Conservation (phyloP, 1,139 yeast genomes). For the Zygotorulaspora mrakii region DNA sequence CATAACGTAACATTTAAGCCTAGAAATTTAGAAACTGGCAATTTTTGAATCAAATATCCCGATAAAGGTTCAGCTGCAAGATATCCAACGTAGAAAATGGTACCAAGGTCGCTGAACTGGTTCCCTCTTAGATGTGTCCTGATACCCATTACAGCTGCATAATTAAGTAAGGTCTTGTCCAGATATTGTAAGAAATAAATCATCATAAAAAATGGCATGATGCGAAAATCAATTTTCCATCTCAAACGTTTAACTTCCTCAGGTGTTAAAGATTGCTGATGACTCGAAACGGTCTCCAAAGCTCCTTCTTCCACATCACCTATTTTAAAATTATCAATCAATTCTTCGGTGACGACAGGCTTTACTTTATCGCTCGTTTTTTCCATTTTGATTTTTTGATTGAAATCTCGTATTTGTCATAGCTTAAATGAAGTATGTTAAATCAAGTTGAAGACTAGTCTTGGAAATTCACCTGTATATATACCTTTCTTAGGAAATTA, state of each 20-base stretch:
- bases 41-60: slow-evolving; percentile 42
- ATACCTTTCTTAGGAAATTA: background rate
- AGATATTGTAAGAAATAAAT: slow-evolving; percentile 46
- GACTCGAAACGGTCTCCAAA: slow-evolving; percentile 1
- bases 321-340: background rate
- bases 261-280: slow-evolving; percentile 1
- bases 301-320: slow-evolving; percentile 4
- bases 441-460: no score
- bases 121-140: slow-evolving; percentile 37
- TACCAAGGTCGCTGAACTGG: slow-evolving; percentile 29
- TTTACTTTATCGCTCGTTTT: background rate
- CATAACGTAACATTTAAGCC: slow-evolving; percentile 43
- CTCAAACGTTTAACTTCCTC: slow-evolving; percentile 7
- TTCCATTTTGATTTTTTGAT: background rate
- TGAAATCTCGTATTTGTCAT: background rate
- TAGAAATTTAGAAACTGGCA: slow-evolving; percentile 48
- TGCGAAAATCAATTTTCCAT: slow-evolving; percentile 22
- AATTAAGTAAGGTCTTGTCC: slow-evolving; percentile 45
- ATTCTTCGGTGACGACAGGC: background rate
- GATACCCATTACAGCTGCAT: slow-evolving; percentile 53
- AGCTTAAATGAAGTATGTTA: no score
- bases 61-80: slow-evolving; percentile 27
- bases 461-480: background rate
- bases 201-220: slow-evolving; percentile 40
- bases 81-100: slow-evolving; percentile 27